Evolutionary conservation across 257 asterid genomes (phyloP).

Genomic region (Salvia rosmarinus): DNA sequence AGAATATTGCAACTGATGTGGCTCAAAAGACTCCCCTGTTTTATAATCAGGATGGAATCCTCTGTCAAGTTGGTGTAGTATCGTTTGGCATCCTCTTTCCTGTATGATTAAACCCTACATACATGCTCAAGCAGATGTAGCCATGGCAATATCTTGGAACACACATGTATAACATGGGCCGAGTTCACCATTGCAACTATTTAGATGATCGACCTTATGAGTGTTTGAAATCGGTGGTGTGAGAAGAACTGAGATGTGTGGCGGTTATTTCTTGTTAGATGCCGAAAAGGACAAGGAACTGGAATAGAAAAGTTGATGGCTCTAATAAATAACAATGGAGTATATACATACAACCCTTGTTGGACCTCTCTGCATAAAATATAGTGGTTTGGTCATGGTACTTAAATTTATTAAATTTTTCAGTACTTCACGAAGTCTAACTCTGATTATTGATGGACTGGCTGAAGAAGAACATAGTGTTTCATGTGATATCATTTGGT

Average conservation of each 20-base stretch:
- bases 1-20: neutral
- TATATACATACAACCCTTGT: conserved; percentile 10
- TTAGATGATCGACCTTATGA: neutral
- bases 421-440: neutral
- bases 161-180: neutral
- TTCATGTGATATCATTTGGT: conserved; percentile 20
- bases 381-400: neutral
- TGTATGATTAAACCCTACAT: conserved; percentile 2
- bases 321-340: neutral
- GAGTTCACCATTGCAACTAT: conserved; percentile 9
- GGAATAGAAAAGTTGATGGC: conserved; percentile 8
- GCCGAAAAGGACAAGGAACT: neutral
- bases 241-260: neutral
- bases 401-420: neutral
- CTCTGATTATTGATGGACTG: neutral
- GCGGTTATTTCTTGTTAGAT: neutral
- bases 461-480: neutral
- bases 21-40: neutral
- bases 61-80: neutral
- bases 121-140: conserved; percentile 8
- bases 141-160: neutral
- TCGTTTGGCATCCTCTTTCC: conserved; percentile 5
- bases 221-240: neutral
- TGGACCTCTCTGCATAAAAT: conserved; percentile 15
- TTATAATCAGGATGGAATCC: conserved; percentile 2